phyloP scores from a whole-genome alignment of 768 basidiomycete species.

The Podaxis carcinomalis region DNA sequence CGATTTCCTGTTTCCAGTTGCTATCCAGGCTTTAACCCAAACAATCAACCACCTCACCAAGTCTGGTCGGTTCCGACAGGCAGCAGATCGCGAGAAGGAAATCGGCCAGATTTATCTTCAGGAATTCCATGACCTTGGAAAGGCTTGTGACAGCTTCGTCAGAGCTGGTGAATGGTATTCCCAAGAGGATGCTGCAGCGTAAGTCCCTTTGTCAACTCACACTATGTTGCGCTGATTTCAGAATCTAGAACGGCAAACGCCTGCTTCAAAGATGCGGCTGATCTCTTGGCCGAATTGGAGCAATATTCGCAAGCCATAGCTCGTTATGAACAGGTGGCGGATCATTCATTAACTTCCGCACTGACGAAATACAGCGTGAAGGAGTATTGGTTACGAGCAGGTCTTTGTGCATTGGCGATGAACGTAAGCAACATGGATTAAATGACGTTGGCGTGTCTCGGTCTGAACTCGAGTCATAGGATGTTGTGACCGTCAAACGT shows the following conservation, averaged over 20 bases:
- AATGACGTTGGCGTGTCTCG: not conserved
- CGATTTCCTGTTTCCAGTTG: slow-evolving; percentile 50
- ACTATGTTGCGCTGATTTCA: not conserved
- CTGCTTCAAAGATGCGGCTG: slow-evolving; percentile 95
- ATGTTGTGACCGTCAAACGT: slow-evolving; percentile 76
- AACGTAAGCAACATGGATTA: slow-evolving; percentile 48
- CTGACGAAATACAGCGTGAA: slow-evolving; percentile 99
- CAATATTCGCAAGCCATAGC: slow-evolving; percentile 82
- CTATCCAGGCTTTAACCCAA: slow-evolving; percentile 80
- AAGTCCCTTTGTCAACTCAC: slow-evolving; percentile 28
- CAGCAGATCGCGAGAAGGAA: slow-evolving; percentile 97
- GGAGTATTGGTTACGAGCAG: slow-evolving; percentile 91
- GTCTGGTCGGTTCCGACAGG: slow-evolving; percentile 90
- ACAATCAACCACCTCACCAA: slow-evolving; percentile 82
- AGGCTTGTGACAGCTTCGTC: slow-evolving; percentile 88
- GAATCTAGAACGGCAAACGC: slow-evolving; percentile 81
- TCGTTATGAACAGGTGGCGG: slow-evolving; percentile 87
- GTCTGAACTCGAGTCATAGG: slow-evolving; percentile 40
- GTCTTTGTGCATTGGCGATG: slow-evolving; percentile 86
- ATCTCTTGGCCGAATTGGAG: slow-evolving; percentile 86
- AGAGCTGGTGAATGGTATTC: slow-evolving; percentile 95
- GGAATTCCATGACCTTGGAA: slow-evolving; percentile 71
- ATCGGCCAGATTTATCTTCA: slow-evolving; percentile 93
- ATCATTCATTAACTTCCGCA: slow-evolving; percentile 71
- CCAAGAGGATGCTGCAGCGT: slow-evolving; percentile 97